Conservation (phyloP, 371 early-diverging fungal species). For the Mucor mucedo region DNA sequence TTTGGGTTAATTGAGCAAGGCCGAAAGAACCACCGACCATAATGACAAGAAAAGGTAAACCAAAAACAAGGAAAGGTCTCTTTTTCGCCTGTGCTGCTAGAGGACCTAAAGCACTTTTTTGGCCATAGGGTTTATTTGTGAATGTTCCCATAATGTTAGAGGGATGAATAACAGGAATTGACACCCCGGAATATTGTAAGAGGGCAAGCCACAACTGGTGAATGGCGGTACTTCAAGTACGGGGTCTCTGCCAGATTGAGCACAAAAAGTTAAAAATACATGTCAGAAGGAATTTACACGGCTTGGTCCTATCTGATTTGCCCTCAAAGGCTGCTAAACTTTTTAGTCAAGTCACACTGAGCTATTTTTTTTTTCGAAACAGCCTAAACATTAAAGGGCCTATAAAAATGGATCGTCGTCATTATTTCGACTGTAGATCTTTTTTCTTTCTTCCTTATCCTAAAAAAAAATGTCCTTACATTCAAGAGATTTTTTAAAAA, state of each 20-base stretch:
- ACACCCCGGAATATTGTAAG: neutral
- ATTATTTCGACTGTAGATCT: constrained; percentile 10
- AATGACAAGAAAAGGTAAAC: constrained; percentile 64
- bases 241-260: neutral
- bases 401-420: constrained; percentile 5
- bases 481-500: constrained; percentile 16
- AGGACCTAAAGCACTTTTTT: constrained; percentile 33
- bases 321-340: too few relatives aligned
- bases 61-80: constrained; percentile 64
- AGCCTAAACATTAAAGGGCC: neutral
- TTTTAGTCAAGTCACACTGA: constrained; percentile 1
- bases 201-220: neutral
- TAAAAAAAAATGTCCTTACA: constrained; percentile 7
- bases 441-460: constrained; percentile 14
- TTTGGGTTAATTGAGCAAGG: constrained; percentile 63
- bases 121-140: constrained; percentile 46
- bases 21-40: constrained; percentile 67
- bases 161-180: neutral
- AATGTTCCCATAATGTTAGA: constrained; percentile 44
- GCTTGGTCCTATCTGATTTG: neutral
- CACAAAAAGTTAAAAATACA: neutral
- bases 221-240: neutral
- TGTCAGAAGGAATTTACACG: neutral
- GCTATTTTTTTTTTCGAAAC: neutral
- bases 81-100: constrained; percentile 43